Evolutionary conservation across 805 yeast species (phyloP).

Genomic region (Kregervanrija pseudodelftensis): DNA sequence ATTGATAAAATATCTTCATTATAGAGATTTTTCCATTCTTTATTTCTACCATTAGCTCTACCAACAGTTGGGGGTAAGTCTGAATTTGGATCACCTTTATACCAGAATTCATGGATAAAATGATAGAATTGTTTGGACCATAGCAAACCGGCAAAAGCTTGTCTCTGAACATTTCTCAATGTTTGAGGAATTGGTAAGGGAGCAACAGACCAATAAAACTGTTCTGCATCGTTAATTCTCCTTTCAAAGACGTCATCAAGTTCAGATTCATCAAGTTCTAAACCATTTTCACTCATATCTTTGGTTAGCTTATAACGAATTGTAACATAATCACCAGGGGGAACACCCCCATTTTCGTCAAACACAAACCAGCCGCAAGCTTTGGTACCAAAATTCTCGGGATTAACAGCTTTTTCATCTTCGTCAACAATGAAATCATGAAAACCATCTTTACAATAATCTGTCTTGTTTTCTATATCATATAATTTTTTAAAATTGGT

Average conservation of each 20-base stretch:
- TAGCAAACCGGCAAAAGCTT: constrained; percentile 87
- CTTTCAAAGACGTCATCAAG: constrained; percentile 63
- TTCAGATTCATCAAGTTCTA: constrained; percentile 58
- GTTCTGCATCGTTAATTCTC: constrained; percentile 85
- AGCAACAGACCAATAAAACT: constrained; percentile 81
- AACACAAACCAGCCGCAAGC: constrained; percentile 79
- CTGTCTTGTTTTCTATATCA: constrained; percentile 48
- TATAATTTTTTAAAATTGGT: constrained; percentile 69
- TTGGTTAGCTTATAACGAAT: constrained; percentile 60
- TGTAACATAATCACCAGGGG: constrained; percentile 82
- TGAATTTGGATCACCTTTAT: constrained; percentile 72
- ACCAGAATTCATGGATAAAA: constrained; percentile 82
- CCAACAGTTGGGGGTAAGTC: constrained; percentile 73
- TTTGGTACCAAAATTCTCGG: constrained; percentile 68
- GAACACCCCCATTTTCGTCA: constrained; percentile 69
- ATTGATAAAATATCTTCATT: constrained; percentile 81
- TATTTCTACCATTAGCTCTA: constrained; percentile 80
- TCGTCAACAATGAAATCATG: constrained; percentile 72
- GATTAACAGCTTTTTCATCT: constrained; percentile 57
- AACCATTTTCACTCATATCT: constrained; percentile 26
- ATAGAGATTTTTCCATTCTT: constrained; percentile 83
- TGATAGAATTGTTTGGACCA: constrained; percentile 93
- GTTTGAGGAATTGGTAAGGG: constrained; percentile 81
- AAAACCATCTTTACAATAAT: constrained; percentile 82
- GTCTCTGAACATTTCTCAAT: constrained; percentile 78